Evolutionary conservation across 768 basidiomycete genomes (phyloP), one percentile per base, ranked within the genome.

Genomic region (Termitomyces heimii): DNA sequence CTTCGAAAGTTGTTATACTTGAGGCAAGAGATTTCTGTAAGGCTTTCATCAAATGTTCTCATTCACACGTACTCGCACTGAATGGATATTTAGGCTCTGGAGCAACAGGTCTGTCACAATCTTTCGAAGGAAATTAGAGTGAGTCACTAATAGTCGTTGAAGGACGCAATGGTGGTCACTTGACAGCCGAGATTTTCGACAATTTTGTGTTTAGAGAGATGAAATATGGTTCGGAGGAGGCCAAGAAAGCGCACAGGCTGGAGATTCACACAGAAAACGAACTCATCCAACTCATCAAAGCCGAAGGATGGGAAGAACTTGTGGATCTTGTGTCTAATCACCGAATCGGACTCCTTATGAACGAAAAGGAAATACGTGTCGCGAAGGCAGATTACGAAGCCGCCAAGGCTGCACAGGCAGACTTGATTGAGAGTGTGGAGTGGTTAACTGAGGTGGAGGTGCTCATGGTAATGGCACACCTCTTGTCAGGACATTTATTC

Each of bases 21-120:
- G 94, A 96, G 66, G 94, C 92, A 4, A 75, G 94, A 63, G 87
- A 92, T 65, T 88, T 94, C 69, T 89, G 93, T 92, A 24, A 72
- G 89, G 76, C 45, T 35, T n/a, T 14, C 7, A 29, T 53, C 26
- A 8, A 32, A 6, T 45, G 37, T 24, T 43, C 49, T 46, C 56
- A 6, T 57, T 56, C 44, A 50, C 12, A 20, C 10, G 22, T 22
- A n/a, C 43, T 63, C 22, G 1, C 32, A 9, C 52, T 47, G 37
- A 54, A 29, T 55, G 35, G n/a, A 34, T 53, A 16, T 12, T 34
- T 67, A 86, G 87, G 87, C 69, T 82, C 86, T 55, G 88, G 89
- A 35, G 87, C 89, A 34, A 94, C 91, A 54, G 88, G 89, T 85
- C 49, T 37, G 32, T 42, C 55, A 35, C 18, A 32, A 13, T n/a